Conservation (phyloP, 2,329 filamentous ascomycete species). For the Rhynchosporium secalis region DNA sequence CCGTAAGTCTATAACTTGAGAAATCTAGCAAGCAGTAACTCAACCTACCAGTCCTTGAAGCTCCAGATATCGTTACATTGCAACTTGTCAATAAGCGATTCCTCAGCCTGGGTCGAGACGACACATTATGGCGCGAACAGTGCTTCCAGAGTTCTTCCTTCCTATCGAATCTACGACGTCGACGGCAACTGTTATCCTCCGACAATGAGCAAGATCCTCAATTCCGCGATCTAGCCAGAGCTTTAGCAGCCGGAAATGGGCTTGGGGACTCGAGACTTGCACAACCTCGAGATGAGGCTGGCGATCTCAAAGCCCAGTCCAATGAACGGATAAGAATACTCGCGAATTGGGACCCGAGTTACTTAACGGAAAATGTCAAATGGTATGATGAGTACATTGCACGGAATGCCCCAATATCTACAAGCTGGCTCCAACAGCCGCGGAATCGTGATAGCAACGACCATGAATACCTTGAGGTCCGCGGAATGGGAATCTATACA, state of each 20-base stretch:
- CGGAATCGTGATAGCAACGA: constrained; percentile 44
- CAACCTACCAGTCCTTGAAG: constrained; percentile 58
- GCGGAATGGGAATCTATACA: constrained; percentile 70
- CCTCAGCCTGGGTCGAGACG: constrained; percentile 68
- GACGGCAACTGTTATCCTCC: constrained; percentile 46
- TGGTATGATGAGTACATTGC: constrained; percentile 93
- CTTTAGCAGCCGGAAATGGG: constrained; percentile 36
- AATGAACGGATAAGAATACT: constrained; percentile 56
- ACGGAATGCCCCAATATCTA: constrained; percentile 69
- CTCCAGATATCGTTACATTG: constrained; percentile 63
- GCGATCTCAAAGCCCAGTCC: constrained; percentile 32
- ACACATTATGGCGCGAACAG: constrained; percentile 71
- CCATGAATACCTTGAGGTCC: constrained; percentile 61
- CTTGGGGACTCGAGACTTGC: constrained; percentile 33
- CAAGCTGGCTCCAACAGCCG: constrained; percentile 76
- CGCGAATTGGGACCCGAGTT: constrained; percentile 82
- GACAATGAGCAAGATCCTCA: constrained; percentile 43
- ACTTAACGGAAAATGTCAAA: constrained; percentile 67
- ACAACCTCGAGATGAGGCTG: constrained; percentile 28
- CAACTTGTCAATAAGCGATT: constrained; percentile 70
- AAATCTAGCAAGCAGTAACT: constrained; percentile 5
- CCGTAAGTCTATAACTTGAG: constrained; percentile 27
- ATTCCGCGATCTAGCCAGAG: constrained; percentile 40
- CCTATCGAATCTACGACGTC: constrained; percentile 59
- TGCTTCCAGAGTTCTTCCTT: constrained; percentile 72